Conservation (phyloP, 129 eudicot genomes). For the Arctium lappa region DNA sequence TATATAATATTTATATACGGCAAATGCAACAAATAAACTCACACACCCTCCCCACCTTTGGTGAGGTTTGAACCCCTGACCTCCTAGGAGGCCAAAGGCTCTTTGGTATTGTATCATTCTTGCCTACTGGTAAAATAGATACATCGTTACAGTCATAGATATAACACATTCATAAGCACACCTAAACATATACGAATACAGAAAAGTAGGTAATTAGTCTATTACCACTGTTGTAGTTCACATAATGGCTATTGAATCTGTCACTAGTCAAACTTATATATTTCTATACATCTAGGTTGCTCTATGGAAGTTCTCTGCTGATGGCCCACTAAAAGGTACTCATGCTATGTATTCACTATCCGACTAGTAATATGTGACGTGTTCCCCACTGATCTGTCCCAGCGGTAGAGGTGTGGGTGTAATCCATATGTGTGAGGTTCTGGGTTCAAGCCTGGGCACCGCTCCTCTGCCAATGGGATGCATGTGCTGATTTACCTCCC, state of each 20-base stretch:
- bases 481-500: too few species aligned
- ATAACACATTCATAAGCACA: not conserved
- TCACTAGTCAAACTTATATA: conserved; percentile 12
- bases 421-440: too few species aligned
- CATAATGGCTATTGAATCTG: not conserved
- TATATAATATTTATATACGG: too few species aligned
- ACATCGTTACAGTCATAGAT: not conserved
- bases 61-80: too few species aligned
- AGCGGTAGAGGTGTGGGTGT: too few species aligned
- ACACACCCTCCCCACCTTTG: too few species aligned
- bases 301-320: conserved; percentile 76
- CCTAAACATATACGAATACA: not conserved
- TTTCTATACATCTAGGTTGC: conserved; percentile 69
- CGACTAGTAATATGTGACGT: not conserved
- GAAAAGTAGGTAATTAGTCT: not conserved
- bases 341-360: conserved; percentile 8
- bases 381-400: not conserved
- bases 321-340: conserved; percentile 58
- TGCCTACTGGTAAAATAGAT: not conserved
- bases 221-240: not conserved
- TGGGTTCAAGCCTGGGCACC: too few species aligned
- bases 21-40: too few species aligned
- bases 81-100: not conserved
- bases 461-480: too few species aligned
- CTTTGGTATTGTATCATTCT: not conserved